phyloP scores from a whole-genome alignment of 2,329 filamentous ascomycete species.

The Lachnellula subtilissima region DNA sequence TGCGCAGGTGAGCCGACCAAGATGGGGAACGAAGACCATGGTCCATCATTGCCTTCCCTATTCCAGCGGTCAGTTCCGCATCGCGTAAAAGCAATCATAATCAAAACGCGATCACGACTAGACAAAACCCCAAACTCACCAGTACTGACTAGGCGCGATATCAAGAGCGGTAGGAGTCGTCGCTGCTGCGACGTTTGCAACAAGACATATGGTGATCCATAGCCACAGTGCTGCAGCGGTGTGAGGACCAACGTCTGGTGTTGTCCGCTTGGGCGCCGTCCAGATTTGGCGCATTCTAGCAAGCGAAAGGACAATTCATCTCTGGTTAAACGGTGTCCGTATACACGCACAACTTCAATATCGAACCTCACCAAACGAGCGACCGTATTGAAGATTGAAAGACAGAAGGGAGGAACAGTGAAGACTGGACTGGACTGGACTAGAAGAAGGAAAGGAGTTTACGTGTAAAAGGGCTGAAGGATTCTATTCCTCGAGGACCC shows the following conservation, averaged over 20 bases:
- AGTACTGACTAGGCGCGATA: slow-evolving; percentile 21
- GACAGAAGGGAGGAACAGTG: too few species aligned
- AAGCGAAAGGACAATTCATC: neutral
- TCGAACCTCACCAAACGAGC: too few species aligned
- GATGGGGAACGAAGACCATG: slow-evolving; percentile 67
- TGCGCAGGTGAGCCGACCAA: slow-evolving; percentile 50
- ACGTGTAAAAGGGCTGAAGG: too few species aligned
- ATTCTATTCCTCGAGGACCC: too few species aligned
- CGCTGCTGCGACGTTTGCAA: neutral
- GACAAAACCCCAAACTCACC: slow-evolving; percentile 2
- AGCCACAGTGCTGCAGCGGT: neutral
- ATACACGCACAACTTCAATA: too few species aligned
- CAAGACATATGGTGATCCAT: neutral
- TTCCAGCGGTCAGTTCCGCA: neutral
- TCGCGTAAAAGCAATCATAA: neutral
- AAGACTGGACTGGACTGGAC: too few species aligned
- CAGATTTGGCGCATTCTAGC: neutral
- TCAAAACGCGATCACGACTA: neutral
- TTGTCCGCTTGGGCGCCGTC: neutral
- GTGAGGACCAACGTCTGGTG: neutral
- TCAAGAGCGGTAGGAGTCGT: slow-evolving; percentile 11
- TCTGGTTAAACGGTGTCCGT: neutral
- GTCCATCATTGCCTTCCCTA: slow-evolving; percentile 60
- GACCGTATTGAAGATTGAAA: too few species aligned
- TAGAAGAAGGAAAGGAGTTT: too few species aligned